These are phyloP conservation scores for Penicillium sp. DNA, from an alignment of 2,329 filamentous ascomycete genomes.

Conservation along the genomic window DNA sequence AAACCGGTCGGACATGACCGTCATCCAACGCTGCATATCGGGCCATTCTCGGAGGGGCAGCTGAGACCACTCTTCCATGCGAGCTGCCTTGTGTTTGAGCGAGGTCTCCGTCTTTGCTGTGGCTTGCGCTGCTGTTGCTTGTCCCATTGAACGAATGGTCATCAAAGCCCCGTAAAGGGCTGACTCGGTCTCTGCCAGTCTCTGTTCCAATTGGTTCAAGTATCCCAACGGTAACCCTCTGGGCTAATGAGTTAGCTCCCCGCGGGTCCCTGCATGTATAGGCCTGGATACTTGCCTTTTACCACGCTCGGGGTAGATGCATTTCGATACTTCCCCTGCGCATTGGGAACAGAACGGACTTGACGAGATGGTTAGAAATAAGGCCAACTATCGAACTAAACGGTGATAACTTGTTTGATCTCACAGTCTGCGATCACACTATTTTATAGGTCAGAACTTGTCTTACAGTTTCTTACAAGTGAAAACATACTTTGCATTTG, in stretches of 20 bases:
- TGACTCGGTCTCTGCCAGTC: constrained; percentile 20
- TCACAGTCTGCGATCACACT: constrained; percentile 24
- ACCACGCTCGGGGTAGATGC: constrained; percentile 20
- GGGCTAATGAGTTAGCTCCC: not conserved
- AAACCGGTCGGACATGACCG: constrained; percentile 16
- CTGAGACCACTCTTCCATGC: constrained; percentile 21
- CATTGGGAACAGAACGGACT: constrained; percentile 22
- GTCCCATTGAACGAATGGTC: constrained; percentile 12
- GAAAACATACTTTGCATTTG: constrained; percentile 20
- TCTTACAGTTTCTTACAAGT: not conserved
- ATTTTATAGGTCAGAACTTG: constrained; percentile 6
- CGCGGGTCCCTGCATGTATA: not conserved
- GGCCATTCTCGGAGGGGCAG: constrained; percentile 16
- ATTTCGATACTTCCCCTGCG: constrained; percentile 14
- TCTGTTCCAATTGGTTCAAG: constrained; percentile 21
- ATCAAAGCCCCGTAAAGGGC: constrained; percentile 19
- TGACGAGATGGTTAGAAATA: not conserved
- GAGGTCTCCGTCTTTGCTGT: constrained; percentile 6
- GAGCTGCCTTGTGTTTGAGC: constrained; percentile 15
- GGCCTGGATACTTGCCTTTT: constrained; percentile 14
- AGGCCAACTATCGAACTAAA: not conserved
- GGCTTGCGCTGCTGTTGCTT: constrained; percentile 3
- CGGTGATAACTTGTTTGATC: not conserved
- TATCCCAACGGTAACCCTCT: constrained; percentile 23
- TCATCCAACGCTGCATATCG: constrained; percentile 19